Percentiles rank a stretch among this genome's conserved stretches.
Conservation (phyloP, 306 rosid genomes). For the Cyamopsis tetragonoloba region DNA sequence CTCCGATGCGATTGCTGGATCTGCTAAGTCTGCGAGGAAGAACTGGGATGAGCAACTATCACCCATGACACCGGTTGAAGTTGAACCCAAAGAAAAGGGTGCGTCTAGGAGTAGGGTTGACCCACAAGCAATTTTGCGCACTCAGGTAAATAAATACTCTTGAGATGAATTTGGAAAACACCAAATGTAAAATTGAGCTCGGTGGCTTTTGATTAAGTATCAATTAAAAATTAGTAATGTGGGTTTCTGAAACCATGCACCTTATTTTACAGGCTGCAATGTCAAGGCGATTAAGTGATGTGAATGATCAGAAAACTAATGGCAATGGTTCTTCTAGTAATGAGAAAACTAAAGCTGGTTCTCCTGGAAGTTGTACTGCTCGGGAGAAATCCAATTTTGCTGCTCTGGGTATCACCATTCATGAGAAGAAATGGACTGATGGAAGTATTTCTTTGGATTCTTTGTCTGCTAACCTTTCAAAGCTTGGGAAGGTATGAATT, state of each 20-base stretch:
- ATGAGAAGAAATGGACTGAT: constrained; percentile 91
- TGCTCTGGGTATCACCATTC: constrained; percentile 60
- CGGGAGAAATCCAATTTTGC: constrained; percentile 40
- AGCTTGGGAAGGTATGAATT: constrained; percentile 66
- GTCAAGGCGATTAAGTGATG: constrained; percentile 89
- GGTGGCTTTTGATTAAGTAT: not conserved
- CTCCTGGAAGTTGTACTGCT: constrained; percentile 23
- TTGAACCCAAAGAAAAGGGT: constrained; percentile 51
- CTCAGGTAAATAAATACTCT: constrained; percentile 53
- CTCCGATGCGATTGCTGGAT: constrained; percentile 70
- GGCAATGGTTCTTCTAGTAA: constrained; percentile 39
- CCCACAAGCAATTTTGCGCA: constrained; percentile 65
- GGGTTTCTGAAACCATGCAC: not conserved
- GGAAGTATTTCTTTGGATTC: constrained; percentile 73
- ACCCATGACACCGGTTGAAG: constrained; percentile 28
- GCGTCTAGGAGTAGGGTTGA: constrained; percentile 56
- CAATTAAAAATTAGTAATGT: not conserved
- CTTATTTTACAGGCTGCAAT: constrained; percentile 65
- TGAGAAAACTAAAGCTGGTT: constrained; percentile 43
- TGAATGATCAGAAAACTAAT: constrained; percentile 37
- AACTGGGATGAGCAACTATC: constrained; percentile 83
- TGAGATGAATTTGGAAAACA: not conserved
- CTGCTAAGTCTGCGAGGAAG: constrained; percentile 60
- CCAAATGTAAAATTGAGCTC: not conserved
- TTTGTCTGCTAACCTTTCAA: constrained; percentile 57